Base-by-base conservation (phyloP, 2,329 filamentous ascomycete genomes). In the Fusarium phyllophilum region DNA sequence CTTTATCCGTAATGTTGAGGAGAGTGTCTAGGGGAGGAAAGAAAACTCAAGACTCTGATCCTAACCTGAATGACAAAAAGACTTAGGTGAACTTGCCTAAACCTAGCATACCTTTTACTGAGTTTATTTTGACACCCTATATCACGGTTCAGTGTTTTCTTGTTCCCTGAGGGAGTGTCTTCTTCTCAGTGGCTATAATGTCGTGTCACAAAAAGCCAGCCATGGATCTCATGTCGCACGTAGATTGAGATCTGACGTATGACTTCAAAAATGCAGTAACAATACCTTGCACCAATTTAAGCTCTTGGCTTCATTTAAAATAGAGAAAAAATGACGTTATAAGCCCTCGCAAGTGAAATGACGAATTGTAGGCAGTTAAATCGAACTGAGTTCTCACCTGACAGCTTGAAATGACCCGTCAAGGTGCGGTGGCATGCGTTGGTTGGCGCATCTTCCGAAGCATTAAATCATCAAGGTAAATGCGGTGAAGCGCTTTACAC, bases 401-500 rank as follows among this genome's bases (percentile, higher is more conserved):
- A 65, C 39, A 65, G 20, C 45, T 46, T n/a, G 42, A 24, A 6
- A 29, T 57, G 49, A 51, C 56, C 38, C 42, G 56, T 58, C 41
- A 49, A 51, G 41, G 20, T 59, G 33, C 26, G 34, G 51, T 46
- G 60, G 38, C 44, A 45, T 24, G 63, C 39, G 46, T 55, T 33
- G 26, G 39, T 45, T 51, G 56, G 56, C 24, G 31, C 56, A 49
- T 49, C 41, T 36, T 17, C 14, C 15, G 13, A 49, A 51, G 18
- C 20, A 31, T 65, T 52, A 24, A 38, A 42, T 24, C 36, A 26
- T 36, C 13, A 49, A 38, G 36, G 48, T 62, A 22, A 26, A 55
- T 63, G 38, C 66, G 66, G 67, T 70, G 67, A 70, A 54, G 38
- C 45, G 14, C 39, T 58, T 44, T 34, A 65, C 66, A 42, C 45